Evolutionary conservation across 2,329 filamentous ascomycete genomes (phyloP).

Genomic region (Westerdykella sp.): DNA sequence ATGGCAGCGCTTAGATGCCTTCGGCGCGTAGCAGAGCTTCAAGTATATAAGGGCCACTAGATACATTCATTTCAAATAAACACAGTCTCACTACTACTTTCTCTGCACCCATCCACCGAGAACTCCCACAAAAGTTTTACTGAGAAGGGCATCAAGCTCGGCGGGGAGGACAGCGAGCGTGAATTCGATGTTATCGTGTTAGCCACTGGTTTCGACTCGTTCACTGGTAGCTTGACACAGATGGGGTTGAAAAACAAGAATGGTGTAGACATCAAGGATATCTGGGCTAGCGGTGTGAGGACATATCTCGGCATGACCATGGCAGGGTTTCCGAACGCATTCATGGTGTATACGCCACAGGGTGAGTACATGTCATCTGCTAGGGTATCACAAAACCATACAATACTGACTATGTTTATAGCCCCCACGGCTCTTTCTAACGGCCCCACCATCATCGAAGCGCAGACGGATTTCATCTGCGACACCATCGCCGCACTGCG

Average conservation of each 20-base stretch:
- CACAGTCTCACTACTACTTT: too few relatives aligned
- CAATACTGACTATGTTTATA: neutral
- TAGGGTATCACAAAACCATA: too few relatives aligned
- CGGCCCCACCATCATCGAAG: conserved; percentile 38
- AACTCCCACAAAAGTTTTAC: too few relatives aligned
- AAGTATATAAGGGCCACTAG: too few relatives aligned
- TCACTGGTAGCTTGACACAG: conserved; percentile 30
- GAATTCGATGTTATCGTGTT: conserved; percentile 51
- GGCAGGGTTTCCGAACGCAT: conserved; percentile 34
- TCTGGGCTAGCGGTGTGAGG: conserved; percentile 34
- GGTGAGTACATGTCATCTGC: conserved; percentile 7
- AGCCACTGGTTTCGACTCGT: conserved; percentile 41
- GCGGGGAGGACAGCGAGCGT: conserved; percentile 43
- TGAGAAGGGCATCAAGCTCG: conserved; percentile 45
- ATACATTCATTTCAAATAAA: too few relatives aligned
- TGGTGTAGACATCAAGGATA: conserved; percentile 28
- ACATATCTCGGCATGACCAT: conserved; percentile 39
- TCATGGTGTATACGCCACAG: conserved; percentile 40
- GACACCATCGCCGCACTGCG: conserved; percentile 31
- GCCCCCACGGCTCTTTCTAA: conserved; percentile 43
- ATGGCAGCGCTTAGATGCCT: too few relatives aligned
- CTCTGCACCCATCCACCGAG: too few relatives aligned
- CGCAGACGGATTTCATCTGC: conserved; percentile 37
- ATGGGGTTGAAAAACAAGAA: conserved; percentile 29
- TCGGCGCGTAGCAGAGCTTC: too few relatives aligned